A percentile compares a stretch with the other conserved stretches of the same genome.
These are phyloP conservation scores for Kodamaea hsintzibuensis DNA, from an alignment of 805 yeast species.

Conservation along the genomic window DNA sequence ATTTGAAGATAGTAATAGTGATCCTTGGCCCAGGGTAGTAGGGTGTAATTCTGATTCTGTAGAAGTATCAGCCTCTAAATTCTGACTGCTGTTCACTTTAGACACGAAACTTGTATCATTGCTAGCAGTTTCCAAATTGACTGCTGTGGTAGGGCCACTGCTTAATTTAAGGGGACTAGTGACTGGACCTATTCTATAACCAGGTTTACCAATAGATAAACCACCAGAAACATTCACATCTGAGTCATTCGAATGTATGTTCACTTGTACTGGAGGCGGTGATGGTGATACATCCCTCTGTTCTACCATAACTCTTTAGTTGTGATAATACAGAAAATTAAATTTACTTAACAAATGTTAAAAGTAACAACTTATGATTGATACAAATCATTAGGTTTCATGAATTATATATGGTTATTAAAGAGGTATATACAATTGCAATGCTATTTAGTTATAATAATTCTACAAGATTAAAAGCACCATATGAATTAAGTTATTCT, in stretches of 20 bases:
- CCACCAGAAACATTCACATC: not conserved
- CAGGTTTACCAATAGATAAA: not conserved
- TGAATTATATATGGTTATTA: too few species aligned
- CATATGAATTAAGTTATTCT: too few species aligned
- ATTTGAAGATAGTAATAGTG: slow-evolving; percentile 2
- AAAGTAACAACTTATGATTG: too few species aligned
- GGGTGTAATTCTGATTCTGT: slow-evolving; percentile 3
- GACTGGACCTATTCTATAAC: not conserved
- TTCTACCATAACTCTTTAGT: not conserved
- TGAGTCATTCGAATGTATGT: not conserved
- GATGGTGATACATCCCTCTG: not conserved
- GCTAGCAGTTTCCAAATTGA: slow-evolving; percentile 20
- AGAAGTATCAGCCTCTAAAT: slow-evolving; percentile 1
- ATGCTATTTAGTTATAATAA: too few species aligned
- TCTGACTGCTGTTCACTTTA: not conserved
- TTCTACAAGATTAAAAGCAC: too few species aligned
- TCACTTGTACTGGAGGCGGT: not conserved
- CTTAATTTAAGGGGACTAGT: not conserved
- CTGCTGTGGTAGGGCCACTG: slow-evolving; percentile 23
- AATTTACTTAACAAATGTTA: too few species aligned
- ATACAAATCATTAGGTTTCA: too few species aligned
- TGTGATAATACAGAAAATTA: not conserved
- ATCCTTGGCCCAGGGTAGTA: slow-evolving; percentile 7
- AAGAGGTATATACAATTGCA: too few species aligned
- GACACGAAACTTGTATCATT: slow-evolving; percentile 4